Conservation (phyloP, 805 yeast genomes). For the Debaryomyces prosopidis region DNA sequence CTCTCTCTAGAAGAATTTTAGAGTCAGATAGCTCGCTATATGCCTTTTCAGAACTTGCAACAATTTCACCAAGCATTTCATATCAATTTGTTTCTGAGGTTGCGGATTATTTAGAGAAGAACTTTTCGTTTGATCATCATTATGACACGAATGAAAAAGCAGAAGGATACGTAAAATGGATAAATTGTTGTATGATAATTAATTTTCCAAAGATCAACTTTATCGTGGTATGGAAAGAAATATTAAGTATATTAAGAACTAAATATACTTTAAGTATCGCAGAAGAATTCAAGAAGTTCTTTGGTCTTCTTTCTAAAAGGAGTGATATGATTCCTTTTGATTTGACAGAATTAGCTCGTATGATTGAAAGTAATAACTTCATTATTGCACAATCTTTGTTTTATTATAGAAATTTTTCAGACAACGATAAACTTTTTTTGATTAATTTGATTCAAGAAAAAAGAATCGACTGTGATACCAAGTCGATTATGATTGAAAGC, state of each 20-base stretch:
- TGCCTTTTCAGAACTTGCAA: not conserved
- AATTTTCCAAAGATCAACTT: slow-evolving; percentile 1
- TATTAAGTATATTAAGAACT: slow-evolving; percentile 15
- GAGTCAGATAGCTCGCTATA: not conserved
- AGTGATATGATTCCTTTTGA: slow-evolving; percentile 5
- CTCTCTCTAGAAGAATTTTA: not conserved
- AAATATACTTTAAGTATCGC: slow-evolving; percentile 5
- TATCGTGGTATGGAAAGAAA: slow-evolving; percentile 13
- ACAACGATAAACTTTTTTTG: slow-evolving; percentile 8
- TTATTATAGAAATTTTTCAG: slow-evolving; percentile 12
- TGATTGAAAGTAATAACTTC: slow-evolving; percentile 39
- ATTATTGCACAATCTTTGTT: slow-evolving; percentile 40
- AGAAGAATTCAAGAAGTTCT: slow-evolving; percentile 13
- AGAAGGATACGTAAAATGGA: slow-evolving; percentile 32
- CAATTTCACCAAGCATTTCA: not conserved
- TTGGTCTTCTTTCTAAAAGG: slow-evolving; percentile 10
- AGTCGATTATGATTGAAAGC: slow-evolving; percentile 26
- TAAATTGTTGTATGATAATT: slow-evolving; percentile 7
- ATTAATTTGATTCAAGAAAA: not conserved
- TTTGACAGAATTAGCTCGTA: slow-evolving; percentile 32
- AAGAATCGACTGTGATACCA: slow-evolving; percentile 27
- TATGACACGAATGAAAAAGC: slow-evolving; percentile 32
- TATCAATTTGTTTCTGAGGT: not conserved
- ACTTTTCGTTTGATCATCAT: slow-evolving; percentile 31
- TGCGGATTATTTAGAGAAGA: not conserved